Conservation (phyloP, 2,329 filamentous ascomycete species). For the Tolypocladium endophyticum region DNA sequence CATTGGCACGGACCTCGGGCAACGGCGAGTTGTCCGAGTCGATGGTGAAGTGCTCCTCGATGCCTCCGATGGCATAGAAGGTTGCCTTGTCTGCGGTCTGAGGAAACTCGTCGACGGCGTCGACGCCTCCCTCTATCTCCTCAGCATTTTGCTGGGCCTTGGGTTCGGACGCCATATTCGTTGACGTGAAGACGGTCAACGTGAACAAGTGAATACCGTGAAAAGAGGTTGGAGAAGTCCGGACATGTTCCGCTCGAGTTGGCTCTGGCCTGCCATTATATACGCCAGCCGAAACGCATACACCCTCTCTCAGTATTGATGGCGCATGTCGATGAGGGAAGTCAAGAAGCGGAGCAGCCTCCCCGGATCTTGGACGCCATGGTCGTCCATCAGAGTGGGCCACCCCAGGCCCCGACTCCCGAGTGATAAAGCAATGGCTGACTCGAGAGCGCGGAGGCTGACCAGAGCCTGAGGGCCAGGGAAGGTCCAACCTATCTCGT, state of each 20-base stretch:
- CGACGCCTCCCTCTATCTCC: not conserved
- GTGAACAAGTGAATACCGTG: not conserved
- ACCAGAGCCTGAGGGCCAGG: not conserved
- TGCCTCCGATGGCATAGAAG: not conserved
- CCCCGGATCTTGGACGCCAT: not conserved
- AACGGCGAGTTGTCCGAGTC: slow-evolving; percentile 18
- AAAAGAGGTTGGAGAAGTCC: not conserved
- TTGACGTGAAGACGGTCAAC: not conserved
- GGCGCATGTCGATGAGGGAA: not conserved
- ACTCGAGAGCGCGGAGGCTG: not conserved
- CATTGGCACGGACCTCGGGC: slow-evolving; percentile 11
- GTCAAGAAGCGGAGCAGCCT: not conserved
- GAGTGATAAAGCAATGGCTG: not conserved
- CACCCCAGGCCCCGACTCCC: not conserved
- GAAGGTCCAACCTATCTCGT: not conserved
- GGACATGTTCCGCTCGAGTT: not conserved
- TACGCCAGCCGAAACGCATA: not conserved
- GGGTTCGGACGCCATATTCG: not conserved
- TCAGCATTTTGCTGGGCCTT: not conserved
- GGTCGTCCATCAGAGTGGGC: not conserved
- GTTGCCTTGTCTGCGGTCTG: not conserved
- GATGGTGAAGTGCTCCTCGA: not conserved
- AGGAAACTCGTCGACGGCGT: not conserved
- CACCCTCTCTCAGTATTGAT: not conserved
- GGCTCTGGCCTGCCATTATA: not conserved